Evolutionary conservation across 2,329 filamentous ascomycete genomes (phyloP).

Genomic region (Sporothrix protearum): DNA sequence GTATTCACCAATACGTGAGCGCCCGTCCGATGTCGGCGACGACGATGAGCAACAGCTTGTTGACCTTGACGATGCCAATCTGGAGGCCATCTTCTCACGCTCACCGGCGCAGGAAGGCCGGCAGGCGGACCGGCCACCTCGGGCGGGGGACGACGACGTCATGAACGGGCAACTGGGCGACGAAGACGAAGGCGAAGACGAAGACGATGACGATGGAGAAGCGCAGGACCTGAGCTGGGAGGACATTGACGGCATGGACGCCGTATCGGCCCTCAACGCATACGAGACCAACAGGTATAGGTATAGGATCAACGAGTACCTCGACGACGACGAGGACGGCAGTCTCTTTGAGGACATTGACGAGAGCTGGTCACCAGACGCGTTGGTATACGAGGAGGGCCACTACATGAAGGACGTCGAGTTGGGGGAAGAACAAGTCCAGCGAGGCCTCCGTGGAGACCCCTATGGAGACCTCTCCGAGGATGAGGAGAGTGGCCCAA

Average conservation of each 20-base stretch:
- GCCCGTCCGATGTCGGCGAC: neutral
- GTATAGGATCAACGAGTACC: neutral
- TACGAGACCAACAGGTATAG: neutral
- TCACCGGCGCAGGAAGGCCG: neutral
- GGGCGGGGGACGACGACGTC: neutral
- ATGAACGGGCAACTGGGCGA: neutral
- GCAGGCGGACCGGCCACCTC: neutral
- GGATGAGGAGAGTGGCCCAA: neutral
- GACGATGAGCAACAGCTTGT: neutral
- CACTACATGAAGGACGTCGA: neutral
- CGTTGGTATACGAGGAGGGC: neutral
- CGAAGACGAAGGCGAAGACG: too few relatives aligned
- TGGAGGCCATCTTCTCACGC: neutral
- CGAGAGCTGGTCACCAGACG: neutral
- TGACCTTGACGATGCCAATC: conserved; percentile 8
- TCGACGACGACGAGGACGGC: neutral
- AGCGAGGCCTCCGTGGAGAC: neutral
- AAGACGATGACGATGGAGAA: too few relatives aligned
- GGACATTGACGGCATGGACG: conserved; percentile 26
- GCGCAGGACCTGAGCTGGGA: conserved; percentile 12
- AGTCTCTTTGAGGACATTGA: neutral
- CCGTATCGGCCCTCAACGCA: too few relatives aligned
- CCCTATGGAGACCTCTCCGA: neutral
- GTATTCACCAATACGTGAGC: neutral
- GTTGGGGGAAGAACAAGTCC: too few relatives aligned